Evolutionary conservation across 2,329 filamentous ascomycete species (phyloP), one percentile per base, ranked within the genome.

Genomic region (Colletotrichum sp.): DNA sequence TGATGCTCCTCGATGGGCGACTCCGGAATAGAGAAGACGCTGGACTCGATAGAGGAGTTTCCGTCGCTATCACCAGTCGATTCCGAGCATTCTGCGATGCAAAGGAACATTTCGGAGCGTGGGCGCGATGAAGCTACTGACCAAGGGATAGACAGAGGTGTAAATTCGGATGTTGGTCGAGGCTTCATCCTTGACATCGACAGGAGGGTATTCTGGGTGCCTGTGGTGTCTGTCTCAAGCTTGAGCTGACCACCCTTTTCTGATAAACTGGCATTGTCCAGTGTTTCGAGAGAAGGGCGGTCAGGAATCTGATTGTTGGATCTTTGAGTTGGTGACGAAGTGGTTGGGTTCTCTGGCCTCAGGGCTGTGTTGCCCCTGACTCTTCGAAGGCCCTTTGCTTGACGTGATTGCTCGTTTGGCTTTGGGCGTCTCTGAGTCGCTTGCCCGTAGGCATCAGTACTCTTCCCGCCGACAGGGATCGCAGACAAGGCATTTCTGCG

Each of bases 11-110:
- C 69, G 2, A 66, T 7, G 4, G 73, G 64, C 3, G 56, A 75
- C 18, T 63, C 56, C 0, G 73, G 69, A 14, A 73, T 63, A 10
- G 73, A 73, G 43, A 72, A 75, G 10, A 75, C 32, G 56, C 64
- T 32, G 1, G 73, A 75, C 26, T 75, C 69, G 24, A 73, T 18
- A 4, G 69, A 69, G 21, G 62, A 74, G 24, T 61, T 62, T 18
- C 55, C 68, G 30, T 52, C 73, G 38, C 69, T 73, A 3, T 75
- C 73, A n/a, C 14, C 38, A 6, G 55, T 32, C 4, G 62, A 56
- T 18, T 63, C 73, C 5, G 26, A 34, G 38, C 30, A 30, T 28
- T 68, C 73, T 21, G 43, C 4, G 34, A 63, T 28, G 32, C n/a
- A 21, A 26, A n/a, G 18, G 16, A 66, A 69, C 5, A 28, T 26